phyloP scores from a whole-genome alignment of 2,329 filamentous ascomycete species.

The Diplodia sapinea region DNA sequence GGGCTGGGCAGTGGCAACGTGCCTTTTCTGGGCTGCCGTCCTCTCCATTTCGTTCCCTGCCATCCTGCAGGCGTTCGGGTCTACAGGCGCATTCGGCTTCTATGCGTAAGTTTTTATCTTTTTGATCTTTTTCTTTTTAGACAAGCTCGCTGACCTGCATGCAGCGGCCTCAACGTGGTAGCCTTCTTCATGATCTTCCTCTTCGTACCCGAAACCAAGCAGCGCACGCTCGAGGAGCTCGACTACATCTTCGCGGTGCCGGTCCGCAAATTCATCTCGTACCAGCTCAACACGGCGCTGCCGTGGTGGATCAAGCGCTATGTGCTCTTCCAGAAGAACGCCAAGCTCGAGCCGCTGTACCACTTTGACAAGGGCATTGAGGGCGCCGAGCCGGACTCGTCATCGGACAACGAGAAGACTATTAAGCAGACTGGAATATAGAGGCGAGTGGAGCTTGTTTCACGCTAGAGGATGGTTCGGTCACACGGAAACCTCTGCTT shows the following conservation, averaged over 20 bases:
- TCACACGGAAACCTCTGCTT: background rate
- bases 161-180: conserved; percentile 45
- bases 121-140: too few species aligned
- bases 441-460: background rate
- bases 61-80: conserved; percentile 44
- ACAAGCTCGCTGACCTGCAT: conserved; percentile 38
- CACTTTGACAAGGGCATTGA: conserved; percentile 40
- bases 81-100: conserved; percentile 62
- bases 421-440: background rate
- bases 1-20: conserved; percentile 50
- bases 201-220: conserved; percentile 43
- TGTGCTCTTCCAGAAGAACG: conserved; percentile 46
- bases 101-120: conserved; percentile 49
- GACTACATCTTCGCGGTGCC: conserved; percentile 60
- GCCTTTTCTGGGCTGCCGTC: conserved; percentile 50
- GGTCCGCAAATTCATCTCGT: conserved; percentile 48
- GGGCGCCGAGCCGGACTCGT: background rate
- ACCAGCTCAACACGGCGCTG: conserved; percentile 47
- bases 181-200: conserved; percentile 43
- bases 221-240: conserved; percentile 45
- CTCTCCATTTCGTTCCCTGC: conserved; percentile 49
- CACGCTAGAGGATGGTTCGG: too few species aligned
- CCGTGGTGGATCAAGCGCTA: conserved; percentile 57
- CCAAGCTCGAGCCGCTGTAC: conserved; percentile 46
- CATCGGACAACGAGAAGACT: background rate